A percentile compares a stretch with the other conserved stretches of the same genome.
phyloP scores from a whole-genome alignment of 768 basidiomycete genomes.

The Macrolepiota albuminosa region DNA sequence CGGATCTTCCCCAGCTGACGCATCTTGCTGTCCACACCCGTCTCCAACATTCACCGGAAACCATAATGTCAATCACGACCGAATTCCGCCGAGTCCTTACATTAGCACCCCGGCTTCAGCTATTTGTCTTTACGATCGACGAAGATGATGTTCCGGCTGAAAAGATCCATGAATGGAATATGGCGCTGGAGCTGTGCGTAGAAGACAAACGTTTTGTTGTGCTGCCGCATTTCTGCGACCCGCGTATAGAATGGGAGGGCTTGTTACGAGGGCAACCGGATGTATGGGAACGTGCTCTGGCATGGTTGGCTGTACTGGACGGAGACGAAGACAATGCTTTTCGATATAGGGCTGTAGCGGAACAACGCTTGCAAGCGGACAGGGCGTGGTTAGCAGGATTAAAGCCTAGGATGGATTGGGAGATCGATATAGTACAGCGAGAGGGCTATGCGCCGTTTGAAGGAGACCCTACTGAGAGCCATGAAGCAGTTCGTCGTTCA shows the following conservation, averaged over 20 bases:
- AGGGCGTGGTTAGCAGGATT: background rate
- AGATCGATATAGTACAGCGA: slow-evolving; percentile 22
- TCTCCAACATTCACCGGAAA: background rate
- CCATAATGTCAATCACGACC: background rate
- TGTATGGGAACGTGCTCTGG: slow-evolving; percentile 14
- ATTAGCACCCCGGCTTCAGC: background rate
- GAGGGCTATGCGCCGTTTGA: slow-evolving; percentile 16
- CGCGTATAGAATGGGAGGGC: background rate
- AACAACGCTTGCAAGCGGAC: background rate
- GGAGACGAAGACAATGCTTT: background rate
- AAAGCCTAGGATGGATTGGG: slow-evolving; percentile 17
- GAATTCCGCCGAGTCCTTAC: background rate
- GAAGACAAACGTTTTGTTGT: background rate
- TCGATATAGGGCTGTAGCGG: background rate
- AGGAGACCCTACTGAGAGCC: slow-evolving; percentile 13
- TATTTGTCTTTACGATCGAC: background rate
- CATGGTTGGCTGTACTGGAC: slow-evolving; percentile 7
- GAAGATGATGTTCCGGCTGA: background rate
- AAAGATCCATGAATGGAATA: background rate
- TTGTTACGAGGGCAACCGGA: slow-evolving; percentile 1
- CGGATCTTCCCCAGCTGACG: slow-evolving; percentile 27
- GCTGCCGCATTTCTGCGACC: background rate
- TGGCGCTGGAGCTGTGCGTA: background rate
- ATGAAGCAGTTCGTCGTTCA: slow-evolving; percentile 4
- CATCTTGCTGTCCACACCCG: slow-evolving; percentile 30